These are phyloP conservation scores for Gnomoniopsis sp. DNA, from an alignment of 2,329 filamentous ascomycete species.

Conservation along the genomic window DNA sequence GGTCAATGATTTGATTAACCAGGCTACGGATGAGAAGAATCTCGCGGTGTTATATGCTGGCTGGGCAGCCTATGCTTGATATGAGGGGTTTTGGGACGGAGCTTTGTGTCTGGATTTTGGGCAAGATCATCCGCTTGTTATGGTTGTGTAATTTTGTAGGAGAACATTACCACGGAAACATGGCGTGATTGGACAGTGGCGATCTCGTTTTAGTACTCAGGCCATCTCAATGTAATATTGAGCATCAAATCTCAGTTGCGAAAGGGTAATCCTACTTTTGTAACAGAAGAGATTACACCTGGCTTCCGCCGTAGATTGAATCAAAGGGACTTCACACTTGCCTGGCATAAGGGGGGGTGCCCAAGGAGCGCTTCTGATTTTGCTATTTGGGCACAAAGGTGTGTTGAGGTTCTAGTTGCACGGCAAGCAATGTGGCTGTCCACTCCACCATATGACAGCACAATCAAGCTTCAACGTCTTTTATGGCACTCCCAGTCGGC, in stretches of 20 bases:
- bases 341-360: no score
- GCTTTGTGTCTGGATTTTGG: not conserved
- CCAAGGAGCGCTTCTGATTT: no score
- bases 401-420: no score
- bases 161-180: not conserved
- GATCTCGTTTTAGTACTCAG: not conserved
- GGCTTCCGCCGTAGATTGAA: not conserved
- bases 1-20: constrained; percentile 95
- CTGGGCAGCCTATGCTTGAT: constrained; percentile 40
- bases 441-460: no score
- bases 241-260: no score
- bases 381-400: no score
- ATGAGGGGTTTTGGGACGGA: not conserved
- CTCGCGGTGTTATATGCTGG: constrained; percentile 83
- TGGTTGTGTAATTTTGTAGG: not conserved
- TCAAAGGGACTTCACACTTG: not conserved
- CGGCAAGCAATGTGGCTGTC: no score
- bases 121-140: not conserved
- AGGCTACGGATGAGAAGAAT: constrained; percentile 90
- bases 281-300: no score
- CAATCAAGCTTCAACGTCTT: no score
- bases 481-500: no score
- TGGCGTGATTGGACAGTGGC: not conserved
- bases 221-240: not conserved
- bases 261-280: not conserved